Evolutionary conservation across 2,329 filamentous ascomycete genomes (phyloP).

Genomic region (Fusarium subglutinans): DNA sequence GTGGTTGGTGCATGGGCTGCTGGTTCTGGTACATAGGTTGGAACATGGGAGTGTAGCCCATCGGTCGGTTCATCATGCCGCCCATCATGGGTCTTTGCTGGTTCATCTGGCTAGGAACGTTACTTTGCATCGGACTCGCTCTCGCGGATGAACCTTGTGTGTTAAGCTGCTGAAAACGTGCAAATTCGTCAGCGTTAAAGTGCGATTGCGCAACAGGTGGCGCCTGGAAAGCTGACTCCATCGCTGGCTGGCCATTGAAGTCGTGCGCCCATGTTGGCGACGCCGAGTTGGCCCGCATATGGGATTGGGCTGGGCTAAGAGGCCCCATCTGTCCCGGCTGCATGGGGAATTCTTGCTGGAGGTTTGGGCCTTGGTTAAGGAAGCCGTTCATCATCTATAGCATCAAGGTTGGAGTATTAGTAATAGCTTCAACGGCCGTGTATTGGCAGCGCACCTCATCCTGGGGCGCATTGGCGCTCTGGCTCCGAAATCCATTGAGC

Average conservation of each 20-base stretch:
- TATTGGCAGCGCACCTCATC: slow-evolving; percentile 68
- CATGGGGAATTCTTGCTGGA: slow-evolving; percentile 65
- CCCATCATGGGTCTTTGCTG: slow-evolving; percentile 72
- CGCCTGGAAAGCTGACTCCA: slow-evolving; percentile 76
- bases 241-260: slow-evolving; percentile 67
- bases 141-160: slow-evolving; percentile 62
- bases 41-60: slow-evolving; percentile 65
- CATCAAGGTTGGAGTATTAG: slow-evolving; percentile 40
- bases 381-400: slow-evolving; percentile 91
- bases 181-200: slow-evolving; percentile 87
- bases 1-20: slow-evolving; percentile 56
- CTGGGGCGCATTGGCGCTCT: slow-evolving; percentile 73
- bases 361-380: slow-evolving; percentile 77
- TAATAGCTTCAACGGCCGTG: slow-evolving; percentile 36
- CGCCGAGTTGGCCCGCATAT: slow-evolving; percentile 62
- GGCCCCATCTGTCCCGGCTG: slow-evolving; percentile 57
- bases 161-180: slow-evolving; percentile 81
- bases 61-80: slow-evolving; percentile 60
- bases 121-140: slow-evolving; percentile 68
- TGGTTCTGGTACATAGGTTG: slow-evolving; percentile 58
- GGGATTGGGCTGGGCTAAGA: slow-evolving; percentile 60
- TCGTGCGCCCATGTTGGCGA: slow-evolving; percentile 65
- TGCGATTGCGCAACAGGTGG: slow-evolving; percentile 63
- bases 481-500: slow-evolving; percentile 81
- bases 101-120: slow-evolving; percentile 57